A percentile compares a stretch with the other conserved stretches of the same genome.
Evolutionary conservation across 1,284 basidiomycete species (phyloP).

Genomic region (Sanghuangporus baumii): DNA sequence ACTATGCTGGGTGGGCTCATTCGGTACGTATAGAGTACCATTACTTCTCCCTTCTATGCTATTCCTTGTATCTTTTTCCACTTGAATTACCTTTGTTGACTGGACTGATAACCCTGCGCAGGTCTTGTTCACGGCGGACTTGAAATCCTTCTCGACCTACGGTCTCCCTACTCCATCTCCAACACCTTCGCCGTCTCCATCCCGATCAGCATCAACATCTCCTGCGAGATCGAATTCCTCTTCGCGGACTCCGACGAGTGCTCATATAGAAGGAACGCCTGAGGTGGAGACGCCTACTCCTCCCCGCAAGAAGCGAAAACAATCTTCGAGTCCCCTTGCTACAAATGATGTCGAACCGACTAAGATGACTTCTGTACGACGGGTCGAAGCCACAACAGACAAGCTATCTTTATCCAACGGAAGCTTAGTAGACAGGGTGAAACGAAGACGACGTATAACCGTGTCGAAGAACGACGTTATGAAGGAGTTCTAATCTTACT

Average conservation of each 20-base stretch:
- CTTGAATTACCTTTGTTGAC: too few species aligned
- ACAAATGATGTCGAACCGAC: too few species aligned
- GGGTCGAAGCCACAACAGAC: neutral
- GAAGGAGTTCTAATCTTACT: neutral
- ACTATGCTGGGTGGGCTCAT: conserved; percentile 90
- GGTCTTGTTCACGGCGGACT: conserved; percentile 47
- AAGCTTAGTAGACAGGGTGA: conserved; percentile 21
- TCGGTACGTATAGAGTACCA: conserved; percentile 46
- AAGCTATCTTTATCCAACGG: neutral
- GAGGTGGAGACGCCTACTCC: neutral
- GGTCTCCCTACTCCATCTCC: conserved; percentile 31
- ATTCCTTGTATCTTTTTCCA: conserved; percentile 4
- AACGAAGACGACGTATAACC: conserved; percentile 17
- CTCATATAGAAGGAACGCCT: neutral
- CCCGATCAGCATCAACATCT: conserved; percentile 16
- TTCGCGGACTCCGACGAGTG: neutral
- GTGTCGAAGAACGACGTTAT: neutral
- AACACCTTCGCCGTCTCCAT: conserved; percentile 20
- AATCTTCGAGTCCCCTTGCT: neutral
- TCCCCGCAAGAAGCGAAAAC: conserved; percentile 9
- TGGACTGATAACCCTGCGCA: conserved; percentile 20
- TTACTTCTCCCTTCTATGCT: conserved; percentile 22
- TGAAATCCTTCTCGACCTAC: conserved; percentile 44
- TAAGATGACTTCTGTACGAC: neutral
- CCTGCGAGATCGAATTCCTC: conserved; percentile 12